Conservation (phyloP, 306 rosid species). For the Myrica gale region DNA sequence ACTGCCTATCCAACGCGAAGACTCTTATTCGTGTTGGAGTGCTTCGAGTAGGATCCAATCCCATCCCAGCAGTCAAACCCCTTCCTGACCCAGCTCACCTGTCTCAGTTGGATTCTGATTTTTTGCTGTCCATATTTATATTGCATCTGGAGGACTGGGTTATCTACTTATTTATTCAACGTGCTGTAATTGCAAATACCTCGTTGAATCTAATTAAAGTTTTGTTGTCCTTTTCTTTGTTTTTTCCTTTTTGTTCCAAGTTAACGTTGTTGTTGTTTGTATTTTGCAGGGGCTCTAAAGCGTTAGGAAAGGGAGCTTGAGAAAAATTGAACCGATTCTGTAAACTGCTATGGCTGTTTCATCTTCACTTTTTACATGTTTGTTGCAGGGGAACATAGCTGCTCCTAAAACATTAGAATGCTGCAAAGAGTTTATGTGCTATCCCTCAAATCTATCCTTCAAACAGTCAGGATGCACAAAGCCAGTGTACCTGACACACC, state of each 20-base stretch:
- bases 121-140: background rate
- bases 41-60: too few species aligned
- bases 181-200: background rate
- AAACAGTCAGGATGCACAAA: conserved; percentile 18
- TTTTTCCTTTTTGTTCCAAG: background rate
- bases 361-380: conserved; percentile 45
- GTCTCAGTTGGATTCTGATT: background rate
- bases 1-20: too few species aligned
- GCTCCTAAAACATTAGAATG: conserved; percentile 31
- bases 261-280: background rate
- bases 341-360: conserved; percentile 53
- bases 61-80: too few species aligned
- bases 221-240: conserved; percentile 1
- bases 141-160: background rate
- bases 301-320: conserved; percentile 1
- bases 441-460: conserved; percentile 12
- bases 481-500: conserved; percentile 17
- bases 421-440: conserved; percentile 21
- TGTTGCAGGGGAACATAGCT: conserved; percentile 40
- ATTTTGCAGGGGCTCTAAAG: background rate
- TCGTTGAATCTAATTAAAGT: background rate
- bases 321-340: conserved; percentile 1
- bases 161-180: background rate
- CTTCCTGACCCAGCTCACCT: too few species aligned
- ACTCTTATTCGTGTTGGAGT: too few species aligned